Percentiles rank a stretch among this genome's conserved stretches.
These are phyloP conservation scores for Dryas alaskensis DNA, from an alignment of 306 rosid genomes.

Conservation along the genomic window DNA sequence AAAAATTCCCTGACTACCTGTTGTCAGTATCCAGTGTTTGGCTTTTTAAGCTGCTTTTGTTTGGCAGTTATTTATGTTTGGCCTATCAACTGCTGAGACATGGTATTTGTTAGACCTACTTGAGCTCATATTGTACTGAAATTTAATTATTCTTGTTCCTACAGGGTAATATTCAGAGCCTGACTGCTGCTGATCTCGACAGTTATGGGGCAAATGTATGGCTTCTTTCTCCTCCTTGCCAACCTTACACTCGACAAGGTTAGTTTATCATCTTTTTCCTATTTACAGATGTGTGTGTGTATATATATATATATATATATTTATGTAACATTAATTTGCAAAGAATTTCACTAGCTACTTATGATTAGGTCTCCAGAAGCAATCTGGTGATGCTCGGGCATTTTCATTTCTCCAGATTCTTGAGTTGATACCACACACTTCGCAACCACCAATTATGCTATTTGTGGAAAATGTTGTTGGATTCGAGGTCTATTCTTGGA, in stretches of 20 bases:
- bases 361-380: constrained; percentile 83
- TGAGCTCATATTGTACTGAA: neutral
- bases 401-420: constrained; percentile 93
- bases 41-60: neutral
- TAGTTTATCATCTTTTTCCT: neutral
- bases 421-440: constrained; percentile 62
- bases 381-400: constrained; percentile 87
- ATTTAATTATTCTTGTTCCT: constrained; percentile 14
- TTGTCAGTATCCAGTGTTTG: neutral
- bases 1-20: neutral
- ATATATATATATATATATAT: no score
- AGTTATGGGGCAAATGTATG: constrained; percentile 64
- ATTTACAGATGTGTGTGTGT: neutral
- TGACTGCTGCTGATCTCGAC: constrained; percentile 78
- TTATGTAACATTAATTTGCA: constrained; percentile 11
- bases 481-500: constrained; percentile 68
- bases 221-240: constrained; percentile 99
- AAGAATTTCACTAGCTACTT: constrained; percentile 29
- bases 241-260: constrained; percentile 98
- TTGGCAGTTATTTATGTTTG: constrained; percentile 6
- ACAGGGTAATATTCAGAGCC: constrained; percentile 84
- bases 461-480: constrained; percentile 96
- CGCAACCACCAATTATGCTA: constrained; percentile 66
- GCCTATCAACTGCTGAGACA: constrained; percentile 1
- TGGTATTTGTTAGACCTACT: neutral